Evolutionary conservation across 345 rosid genomes (phyloP).

Genomic region (Bretschneidera sinensis): DNA sequence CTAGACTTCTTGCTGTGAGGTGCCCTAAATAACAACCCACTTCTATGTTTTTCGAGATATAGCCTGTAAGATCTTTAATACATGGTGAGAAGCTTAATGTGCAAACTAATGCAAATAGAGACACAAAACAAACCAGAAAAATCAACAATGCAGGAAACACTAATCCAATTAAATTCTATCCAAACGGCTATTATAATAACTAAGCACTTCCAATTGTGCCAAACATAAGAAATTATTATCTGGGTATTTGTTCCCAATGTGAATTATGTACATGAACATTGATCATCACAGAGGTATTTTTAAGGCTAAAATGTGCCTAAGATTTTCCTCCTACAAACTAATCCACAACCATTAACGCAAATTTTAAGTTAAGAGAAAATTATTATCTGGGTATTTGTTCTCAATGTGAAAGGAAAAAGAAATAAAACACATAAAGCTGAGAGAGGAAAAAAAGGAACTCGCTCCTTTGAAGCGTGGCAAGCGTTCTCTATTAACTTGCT

Average conservation of each 20-base stretch:
- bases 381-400: too few species aligned
- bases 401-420: neutral
- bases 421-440: neutral
- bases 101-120: neutral
- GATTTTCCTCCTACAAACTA: neutral
- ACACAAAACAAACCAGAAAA: neutral
- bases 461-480: constrained; percentile 57
- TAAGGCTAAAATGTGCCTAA: neutral
- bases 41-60: neutral
- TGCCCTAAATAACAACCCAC: neutral
- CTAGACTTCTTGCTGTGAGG: neutral
- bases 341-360: neutral
- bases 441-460: constrained; percentile 14
- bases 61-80: neutral
- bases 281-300: neutral
- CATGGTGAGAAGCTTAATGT: neutral
- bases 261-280: neutral
- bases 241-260: neutral
- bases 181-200: neutral
- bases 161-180: too few species aligned
- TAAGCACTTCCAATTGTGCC: neutral
- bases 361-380: too few species aligned
- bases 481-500: constrained; percentile 29
- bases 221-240: too few species aligned
- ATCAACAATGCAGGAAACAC: too few species aligned